Evolutionary conservation across 208 protist genomes (phyloP), one percentile per base, ranked within the genome.

Genomic region (Leishmania gerbilli): DNA sequence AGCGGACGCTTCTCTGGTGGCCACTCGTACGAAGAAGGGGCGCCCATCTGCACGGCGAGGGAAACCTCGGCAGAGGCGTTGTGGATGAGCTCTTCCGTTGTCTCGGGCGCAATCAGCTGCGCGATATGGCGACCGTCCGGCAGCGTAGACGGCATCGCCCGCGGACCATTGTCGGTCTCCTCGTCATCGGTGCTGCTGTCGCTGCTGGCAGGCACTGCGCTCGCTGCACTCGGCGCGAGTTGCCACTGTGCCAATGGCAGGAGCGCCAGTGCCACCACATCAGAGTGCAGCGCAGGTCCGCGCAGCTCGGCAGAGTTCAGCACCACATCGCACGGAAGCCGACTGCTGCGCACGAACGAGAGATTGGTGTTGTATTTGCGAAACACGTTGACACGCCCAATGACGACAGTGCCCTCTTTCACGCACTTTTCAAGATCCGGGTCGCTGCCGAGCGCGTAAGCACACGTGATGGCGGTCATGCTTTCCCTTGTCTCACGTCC

Each of bases 241-340:
- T 76, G 76, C 79, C 79, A 82, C 77, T 87, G 67, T 49, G 82
- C 40, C 3, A 72, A 42, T 40, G 76, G 79, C 51, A 87, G 17
- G 37, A 97, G 78, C 74, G 89, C 71, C n/a, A 95, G 86, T n/a
- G 93, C 93, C 1, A 95, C 93, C 24, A 97, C 84, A 42, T 97
- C 93, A 47, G 79, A 83, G 79, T 94, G 87, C 71, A 92, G 71
- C 11, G 84, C 89, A 19, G 65, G 31, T 0, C 87, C 84, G 19
- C 86, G 78, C 56, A 74, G 79, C 37, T 91, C 84, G 1, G 74
- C 21, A 15, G 81, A 77, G 71, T 87, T 88, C 49, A 97, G 53
- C 7, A 94, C 80, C 21, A 97, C 84, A 67, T 95, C 92, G 45
- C 64, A 79, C 40, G 87, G 87, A 31, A 95, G 89, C 15, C 47